Conservation (phyloP, 2,329 filamentous ascomycete species). For the Trichoderma sp. region DNA sequence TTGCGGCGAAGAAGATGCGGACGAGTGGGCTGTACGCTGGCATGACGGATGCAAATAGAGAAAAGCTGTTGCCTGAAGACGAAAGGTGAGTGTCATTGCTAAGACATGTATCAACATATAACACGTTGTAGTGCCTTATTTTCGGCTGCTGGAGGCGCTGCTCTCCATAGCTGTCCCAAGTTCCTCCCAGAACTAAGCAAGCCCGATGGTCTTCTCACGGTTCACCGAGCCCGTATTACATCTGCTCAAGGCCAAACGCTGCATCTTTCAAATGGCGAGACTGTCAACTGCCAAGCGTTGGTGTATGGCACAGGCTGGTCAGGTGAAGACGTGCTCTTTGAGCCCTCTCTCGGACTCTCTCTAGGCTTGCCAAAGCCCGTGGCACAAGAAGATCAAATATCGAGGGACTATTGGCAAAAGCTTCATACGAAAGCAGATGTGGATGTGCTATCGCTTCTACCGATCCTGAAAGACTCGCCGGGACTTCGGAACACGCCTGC, state of each 20-base stretch:
- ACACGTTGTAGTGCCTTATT: background rate
- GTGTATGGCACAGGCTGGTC: slow-evolving; percentile 9
- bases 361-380: background rate
- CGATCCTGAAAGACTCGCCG: background rate
- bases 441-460: background rate
- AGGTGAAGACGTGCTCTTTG: background rate
- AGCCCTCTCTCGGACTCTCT: background rate
- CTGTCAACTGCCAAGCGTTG: background rate
- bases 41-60: slow-evolving; percentile 1
- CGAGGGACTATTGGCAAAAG: background rate
- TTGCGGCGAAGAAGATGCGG: background rate
- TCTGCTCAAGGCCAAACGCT: background rate
- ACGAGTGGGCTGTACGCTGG: background rate
- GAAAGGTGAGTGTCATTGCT: background rate
- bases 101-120: background rate
- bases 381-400: background rate
- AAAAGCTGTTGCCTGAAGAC: background rate
- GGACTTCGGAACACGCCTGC: background rate
- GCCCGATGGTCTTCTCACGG: background rate
- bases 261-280: background rate
- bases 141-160: background rate
- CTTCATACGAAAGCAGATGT: background rate
- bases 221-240: background rate
- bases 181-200: slow-evolving; percentile 3
- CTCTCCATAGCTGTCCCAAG: slow-evolving; percentile 11